phyloP scores from a whole-genome alignment of 2,329 filamentous ascomycete species.

The Plectosphaerella cucumerina region DNA sequence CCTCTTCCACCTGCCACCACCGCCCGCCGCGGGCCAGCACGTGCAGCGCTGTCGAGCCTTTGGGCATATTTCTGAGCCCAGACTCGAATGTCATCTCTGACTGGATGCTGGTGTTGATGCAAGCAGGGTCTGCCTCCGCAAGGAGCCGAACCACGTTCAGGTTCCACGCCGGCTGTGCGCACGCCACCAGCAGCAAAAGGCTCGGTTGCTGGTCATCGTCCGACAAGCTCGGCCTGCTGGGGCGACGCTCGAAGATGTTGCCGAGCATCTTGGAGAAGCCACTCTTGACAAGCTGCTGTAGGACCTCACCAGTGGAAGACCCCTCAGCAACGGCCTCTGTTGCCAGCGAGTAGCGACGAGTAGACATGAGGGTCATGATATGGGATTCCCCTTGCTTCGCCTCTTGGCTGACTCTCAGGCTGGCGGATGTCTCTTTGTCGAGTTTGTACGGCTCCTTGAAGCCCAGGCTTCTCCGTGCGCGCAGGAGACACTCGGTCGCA shows the following conservation, averaged over 20 bases:
- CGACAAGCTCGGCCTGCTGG: no score
- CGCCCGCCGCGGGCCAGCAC: not conserved
- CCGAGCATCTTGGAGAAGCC: not conserved
- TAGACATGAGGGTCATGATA: not conserved
- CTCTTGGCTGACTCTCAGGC: conserved; percentile 6
- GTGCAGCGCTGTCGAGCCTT: not conserved
- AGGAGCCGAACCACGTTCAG: conserved; percentile 29
- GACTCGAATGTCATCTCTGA: not conserved
- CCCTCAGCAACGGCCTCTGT: not conserved
- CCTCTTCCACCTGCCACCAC: conserved; percentile 1
- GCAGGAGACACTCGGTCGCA: not conserved
- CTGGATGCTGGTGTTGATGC: conserved; percentile 19
- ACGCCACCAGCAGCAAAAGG: conserved; percentile 19
- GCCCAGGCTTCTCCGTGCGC: not conserved
- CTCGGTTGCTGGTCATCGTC: no score
- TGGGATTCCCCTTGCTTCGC: conserved; percentile 8
- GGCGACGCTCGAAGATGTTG: no score
- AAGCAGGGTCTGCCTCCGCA: conserved; percentile 24
- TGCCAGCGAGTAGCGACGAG: conserved; percentile 9
- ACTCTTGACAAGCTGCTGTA: not conserved
- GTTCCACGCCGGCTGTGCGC: conserved; percentile 25
- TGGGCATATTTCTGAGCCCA: not conserved
- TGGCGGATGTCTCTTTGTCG: not conserved
- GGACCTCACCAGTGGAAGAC: not conserved
- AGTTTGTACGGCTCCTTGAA: not conserved